Evolutionary conservation across 2,329 filamentous ascomycete species (phyloP).

Genomic region (Cryphonectria parasitica): DNA sequence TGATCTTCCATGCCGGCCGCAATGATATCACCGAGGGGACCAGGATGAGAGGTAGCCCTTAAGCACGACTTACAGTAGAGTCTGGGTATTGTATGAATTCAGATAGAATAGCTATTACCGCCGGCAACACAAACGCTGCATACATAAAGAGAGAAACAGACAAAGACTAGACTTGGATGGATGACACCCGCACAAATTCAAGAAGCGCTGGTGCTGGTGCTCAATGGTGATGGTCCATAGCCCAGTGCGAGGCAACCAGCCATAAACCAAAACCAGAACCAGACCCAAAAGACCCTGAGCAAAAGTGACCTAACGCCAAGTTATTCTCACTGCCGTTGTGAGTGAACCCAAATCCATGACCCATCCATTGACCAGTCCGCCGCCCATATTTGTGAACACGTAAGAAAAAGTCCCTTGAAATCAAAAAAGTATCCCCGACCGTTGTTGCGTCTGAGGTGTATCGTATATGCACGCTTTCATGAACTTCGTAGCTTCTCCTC

Average conservation of each 20-base stretch:
- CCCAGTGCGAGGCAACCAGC: background rate
- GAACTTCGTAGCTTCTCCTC: slow-evolving; percentile 1
- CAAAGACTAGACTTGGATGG: background rate
- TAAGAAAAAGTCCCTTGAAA: background rate
- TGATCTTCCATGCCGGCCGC: background rate
- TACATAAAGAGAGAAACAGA: background rate
- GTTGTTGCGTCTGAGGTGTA: background rate
- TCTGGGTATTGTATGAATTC: background rate
- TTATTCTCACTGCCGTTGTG: background rate
- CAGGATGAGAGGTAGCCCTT: too few species aligned
- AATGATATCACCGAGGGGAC: background rate
- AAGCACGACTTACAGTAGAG: background rate
- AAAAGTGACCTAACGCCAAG: background rate
- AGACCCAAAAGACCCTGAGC: background rate
- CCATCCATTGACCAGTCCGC: background rate
- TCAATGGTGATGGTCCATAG: background rate
- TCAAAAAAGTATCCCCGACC: background rate
- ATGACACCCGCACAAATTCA: background rate
- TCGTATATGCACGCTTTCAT: slow-evolving; percentile 5
- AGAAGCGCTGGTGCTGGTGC: background rate
- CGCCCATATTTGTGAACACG: background rate
- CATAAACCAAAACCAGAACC: background rate
- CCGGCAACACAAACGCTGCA: slow-evolving; percentile 1
- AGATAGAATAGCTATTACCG: background rate
- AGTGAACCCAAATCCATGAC: background rate